phyloP scores from a whole-genome alignment of 805 yeast genomes.

The Yamadazyma sp. region DNA sequence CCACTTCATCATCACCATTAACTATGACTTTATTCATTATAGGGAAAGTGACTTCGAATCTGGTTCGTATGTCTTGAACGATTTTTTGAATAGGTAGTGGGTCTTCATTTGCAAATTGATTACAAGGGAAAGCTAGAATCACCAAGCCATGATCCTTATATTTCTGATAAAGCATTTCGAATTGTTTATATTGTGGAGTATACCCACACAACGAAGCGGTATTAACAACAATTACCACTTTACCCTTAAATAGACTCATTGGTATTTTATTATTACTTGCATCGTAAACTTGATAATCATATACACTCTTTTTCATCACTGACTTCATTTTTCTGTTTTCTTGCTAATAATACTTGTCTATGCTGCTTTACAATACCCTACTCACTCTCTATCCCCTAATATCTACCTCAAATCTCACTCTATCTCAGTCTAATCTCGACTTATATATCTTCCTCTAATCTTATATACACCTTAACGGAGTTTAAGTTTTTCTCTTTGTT shows the following conservation, averaged over 20 bases:
- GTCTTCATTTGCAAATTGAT: slow-evolving; percentile 83
- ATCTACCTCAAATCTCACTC: too few species aligned
- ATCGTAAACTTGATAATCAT: slow-evolving; percentile 65
- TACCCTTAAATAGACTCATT: slow-evolving; percentile 63
- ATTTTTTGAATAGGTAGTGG: slow-evolving; percentile 52
- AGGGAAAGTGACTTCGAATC: slow-evolving; percentile 35
- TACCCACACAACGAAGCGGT: slow-evolving; percentile 82
- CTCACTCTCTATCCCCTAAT: too few species aligned
- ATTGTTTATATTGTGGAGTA: slow-evolving; percentile 72
- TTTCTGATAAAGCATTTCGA: slow-evolving; percentile 65
- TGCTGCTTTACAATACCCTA: too few species aligned
- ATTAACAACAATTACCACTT: slow-evolving; percentile 79
- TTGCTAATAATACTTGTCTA: too few species aligned
- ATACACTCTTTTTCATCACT: too few species aligned
- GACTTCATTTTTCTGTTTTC: too few species aligned
- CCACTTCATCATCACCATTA: slow-evolving; percentile 31
- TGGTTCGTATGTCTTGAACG: slow-evolving; percentile 16
- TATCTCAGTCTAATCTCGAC: too few species aligned
- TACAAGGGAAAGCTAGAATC: slow-evolving; percentile 85
- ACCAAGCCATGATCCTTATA: slow-evolving; percentile 62
- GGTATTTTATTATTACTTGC: slow-evolving; percentile 57
- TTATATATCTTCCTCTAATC: too few species aligned
- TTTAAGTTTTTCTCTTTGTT: too few species aligned
- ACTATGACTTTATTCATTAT: slow-evolving; percentile 35
- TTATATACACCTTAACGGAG: too few species aligned